Evolutionary conservation across 306 rosid genomes (phyloP), one percentile per base, ranked within the genome.

Genomic region (Vachellia pachyceras): DNA sequence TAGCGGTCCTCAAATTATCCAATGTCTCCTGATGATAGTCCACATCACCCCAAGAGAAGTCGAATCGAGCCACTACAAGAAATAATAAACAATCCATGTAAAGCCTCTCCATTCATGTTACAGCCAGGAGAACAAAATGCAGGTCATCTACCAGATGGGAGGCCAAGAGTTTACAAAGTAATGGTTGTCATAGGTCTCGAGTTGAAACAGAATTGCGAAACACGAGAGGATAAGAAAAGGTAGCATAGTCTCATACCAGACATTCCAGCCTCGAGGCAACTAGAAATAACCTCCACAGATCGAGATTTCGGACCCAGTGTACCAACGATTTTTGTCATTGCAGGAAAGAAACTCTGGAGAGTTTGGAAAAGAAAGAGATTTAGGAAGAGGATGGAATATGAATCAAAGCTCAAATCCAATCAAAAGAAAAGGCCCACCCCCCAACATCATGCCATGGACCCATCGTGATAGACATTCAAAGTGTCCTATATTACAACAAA

Each of bases 241-340:
- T 2, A 12, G 80, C 37, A 61, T 23, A 72, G 42, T 3, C 36
- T 37, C 33, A 45, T 81, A 96, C 99, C 99, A 17, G 99, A 96
- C 99, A 96, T 96, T 78, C 99, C 99, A 85, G 98, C 97, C 47
- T 85, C 86, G 74, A 96, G 97, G 73, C 99, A 96, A 3, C 84
- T 85, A 73, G 97, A 92, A 76, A 96, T 96, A 61, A 68, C 85
- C 63, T 93, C 94, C 64, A 82, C 83, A 11, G 98, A 88, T 88
- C 94, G 92, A 79, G 99, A 96, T 79, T 90, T 92, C 0, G 99
- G 97, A 7, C 99, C 99, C 7, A 96, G 87, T 18, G 99, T 96
- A 17, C 99, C 99, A 50, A 96, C 99, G 82, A 96, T 96, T 89
- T 93, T 96, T 46, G 99, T 95, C 97, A 95, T 90, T 66, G 97